These are phyloP conservation scores for Plenodomus lindquistii DNA, from an alignment of 2,329 filamentous ascomycete genomes.

Conservation along the genomic window DNA sequence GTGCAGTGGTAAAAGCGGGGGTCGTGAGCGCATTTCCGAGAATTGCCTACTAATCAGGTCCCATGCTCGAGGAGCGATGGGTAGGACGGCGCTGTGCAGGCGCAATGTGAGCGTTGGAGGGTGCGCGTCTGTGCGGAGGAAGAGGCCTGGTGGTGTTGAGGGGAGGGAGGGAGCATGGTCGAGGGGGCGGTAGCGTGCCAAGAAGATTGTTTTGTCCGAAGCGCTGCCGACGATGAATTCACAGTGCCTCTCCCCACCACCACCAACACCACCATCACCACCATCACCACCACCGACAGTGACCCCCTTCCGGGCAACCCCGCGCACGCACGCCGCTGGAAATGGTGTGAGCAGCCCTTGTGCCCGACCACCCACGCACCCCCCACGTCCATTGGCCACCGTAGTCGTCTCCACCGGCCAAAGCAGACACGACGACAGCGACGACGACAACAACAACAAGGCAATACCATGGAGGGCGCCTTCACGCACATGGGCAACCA, in stretches of 20 bases:
- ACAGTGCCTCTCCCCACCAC: constrained; percentile 16
- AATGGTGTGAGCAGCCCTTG: constrained; percentile 29
- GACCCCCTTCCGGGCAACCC: constrained; percentile 13
- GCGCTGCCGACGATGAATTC: constrained; percentile 7
- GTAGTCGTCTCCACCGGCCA: constrained; percentile 3
- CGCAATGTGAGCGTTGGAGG: too few relatives aligned
- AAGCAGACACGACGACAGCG: constrained; percentile 4
- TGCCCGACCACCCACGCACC: constrained; percentile 1
- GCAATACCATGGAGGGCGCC: constrained; percentile 72
- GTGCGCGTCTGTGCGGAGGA: not conserved
- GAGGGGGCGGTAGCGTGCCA: not conserved
- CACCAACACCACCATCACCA: not conserved
- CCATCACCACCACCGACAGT: constrained; percentile 2
- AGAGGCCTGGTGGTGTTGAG: not conserved
- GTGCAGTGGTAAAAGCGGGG: not conserved
- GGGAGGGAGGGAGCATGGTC: not conserved
- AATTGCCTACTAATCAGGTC: not conserved
- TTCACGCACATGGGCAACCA: constrained; percentile 89
- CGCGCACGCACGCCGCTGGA: constrained; percentile 10
- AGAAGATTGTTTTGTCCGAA: constrained; percentile 3
- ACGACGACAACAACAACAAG: constrained; percentile 8
- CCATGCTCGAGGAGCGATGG: too few relatives aligned
- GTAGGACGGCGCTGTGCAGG: too few relatives aligned
- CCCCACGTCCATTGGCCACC: too few relatives aligned
- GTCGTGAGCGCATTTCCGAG: not conserved